These are phyloP conservation scores for Lichtheimia ornata DNA, from an alignment of 371 early-diverging fungal genomes.

Conservation along the genomic window DNA sequence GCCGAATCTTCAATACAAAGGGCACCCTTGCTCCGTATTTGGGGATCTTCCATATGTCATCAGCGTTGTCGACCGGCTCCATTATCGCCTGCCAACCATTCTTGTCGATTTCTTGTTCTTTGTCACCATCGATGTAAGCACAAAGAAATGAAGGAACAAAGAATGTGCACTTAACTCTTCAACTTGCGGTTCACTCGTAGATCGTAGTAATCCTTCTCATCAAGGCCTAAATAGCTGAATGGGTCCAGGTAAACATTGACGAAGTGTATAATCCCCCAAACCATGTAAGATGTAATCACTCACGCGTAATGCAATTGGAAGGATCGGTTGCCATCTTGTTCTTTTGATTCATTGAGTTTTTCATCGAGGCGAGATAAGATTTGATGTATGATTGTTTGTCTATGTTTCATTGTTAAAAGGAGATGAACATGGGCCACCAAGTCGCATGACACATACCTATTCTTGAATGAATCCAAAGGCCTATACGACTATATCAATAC, in stretches of 20 bases:
- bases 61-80: background rate
- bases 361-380: background rate
- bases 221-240: background rate
- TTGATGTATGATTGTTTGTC: background rate
- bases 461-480: background rate
- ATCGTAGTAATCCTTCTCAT: background rate
- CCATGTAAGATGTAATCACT: background rate
- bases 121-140: no score
- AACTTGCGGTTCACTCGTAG: background rate
- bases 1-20: background rate
- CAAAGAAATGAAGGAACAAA: no score
- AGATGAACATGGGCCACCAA: background rate
- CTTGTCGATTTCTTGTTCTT: background rate
- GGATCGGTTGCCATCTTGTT: background rate
- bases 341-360: background rate
- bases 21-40: background rate
- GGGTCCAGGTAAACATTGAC: background rate
- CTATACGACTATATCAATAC: background rate
- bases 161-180: background rate
- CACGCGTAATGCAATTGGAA: background rate
- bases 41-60: background rate
- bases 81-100: background rate
- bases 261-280: background rate
- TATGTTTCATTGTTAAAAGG: background rate
- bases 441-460: background rate